Conservation (phyloP, 2,329 filamentous ascomycete genomes). For the Berkeleyomyces rouxiae region DNA sequence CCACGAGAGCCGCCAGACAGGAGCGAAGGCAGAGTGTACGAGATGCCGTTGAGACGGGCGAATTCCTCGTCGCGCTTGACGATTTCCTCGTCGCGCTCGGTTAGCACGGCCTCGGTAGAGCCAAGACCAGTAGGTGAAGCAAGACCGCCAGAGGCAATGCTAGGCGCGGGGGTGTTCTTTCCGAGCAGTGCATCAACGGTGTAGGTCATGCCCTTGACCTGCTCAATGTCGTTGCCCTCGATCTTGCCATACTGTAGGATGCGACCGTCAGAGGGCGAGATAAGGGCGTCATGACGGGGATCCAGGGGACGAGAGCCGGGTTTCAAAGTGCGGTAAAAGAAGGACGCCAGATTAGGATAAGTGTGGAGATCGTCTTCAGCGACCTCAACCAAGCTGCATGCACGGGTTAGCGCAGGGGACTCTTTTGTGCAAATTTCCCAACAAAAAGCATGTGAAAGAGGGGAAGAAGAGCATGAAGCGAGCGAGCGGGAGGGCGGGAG, state of each 20-base stretch:
- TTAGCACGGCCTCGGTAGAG: constrained; percentile 10
- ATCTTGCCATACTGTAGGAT: constrained; percentile 87
- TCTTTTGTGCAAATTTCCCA: constrained; percentile 7
- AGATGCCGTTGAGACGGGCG: constrained; percentile 83
- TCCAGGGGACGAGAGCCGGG: constrained; percentile 76
- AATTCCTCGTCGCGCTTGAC: constrained; percentile 81
- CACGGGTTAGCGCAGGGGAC: neutral
- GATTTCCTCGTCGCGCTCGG: constrained; percentile 40
- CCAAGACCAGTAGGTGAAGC: neutral
- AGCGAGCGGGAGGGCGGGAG: neutral
- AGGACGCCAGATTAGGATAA: constrained; percentile 85
- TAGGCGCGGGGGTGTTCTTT: constrained; percentile 38
- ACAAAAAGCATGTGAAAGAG: constrained; percentile 8
- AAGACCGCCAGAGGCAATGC: constrained; percentile 27
- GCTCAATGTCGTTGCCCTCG: constrained; percentile 85
- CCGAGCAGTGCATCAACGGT: constrained; percentile 85
- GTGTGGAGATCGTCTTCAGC: constrained; percentile 73
- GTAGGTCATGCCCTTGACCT: constrained; percentile 98
- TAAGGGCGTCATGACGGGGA: constrained; percentile 57
- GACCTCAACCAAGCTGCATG: constrained; percentile 59
- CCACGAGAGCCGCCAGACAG: constrained; percentile 55
- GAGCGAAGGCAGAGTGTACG: constrained; percentile 78
- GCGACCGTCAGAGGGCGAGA: constrained; percentile 81
- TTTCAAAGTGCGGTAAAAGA: constrained; percentile 93
- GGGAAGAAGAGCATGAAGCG: neutral